A percentile compares a stretch with the other conserved stretches of the same genome.
Evolutionary conservation across 768 basidiomycete genomes (phyloP).

Genomic region (Rhodotorula babjevae): DNA sequence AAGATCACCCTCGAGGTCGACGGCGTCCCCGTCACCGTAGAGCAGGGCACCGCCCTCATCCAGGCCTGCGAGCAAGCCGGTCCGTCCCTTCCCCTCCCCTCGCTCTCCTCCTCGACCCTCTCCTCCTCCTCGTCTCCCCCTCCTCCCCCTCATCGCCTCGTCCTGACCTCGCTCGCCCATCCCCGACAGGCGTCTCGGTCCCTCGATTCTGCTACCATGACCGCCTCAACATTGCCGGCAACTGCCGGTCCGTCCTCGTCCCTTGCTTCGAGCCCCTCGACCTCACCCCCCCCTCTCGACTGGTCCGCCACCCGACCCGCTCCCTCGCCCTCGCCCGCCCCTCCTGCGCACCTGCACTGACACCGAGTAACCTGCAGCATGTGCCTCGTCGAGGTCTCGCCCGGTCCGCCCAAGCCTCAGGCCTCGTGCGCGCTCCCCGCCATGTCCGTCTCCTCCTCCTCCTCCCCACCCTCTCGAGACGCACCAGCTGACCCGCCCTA

Average conservation of each 20-base stretch:
- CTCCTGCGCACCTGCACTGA: not conserved
- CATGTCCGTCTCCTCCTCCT: conserved; percentile 59
- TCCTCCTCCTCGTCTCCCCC: not conserved
- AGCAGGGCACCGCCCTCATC: conserved; percentile 61
- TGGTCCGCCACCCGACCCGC: no score
- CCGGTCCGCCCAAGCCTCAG: conserved; percentile 40
- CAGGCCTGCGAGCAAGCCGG: conserved; percentile 46
- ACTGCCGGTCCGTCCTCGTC: conserved; percentile 71
- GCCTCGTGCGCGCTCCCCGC: conserved; percentile 75
- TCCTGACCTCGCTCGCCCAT: not conserved
- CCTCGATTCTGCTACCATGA: conserved; percentile 45
- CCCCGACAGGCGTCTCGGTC: conserved; percentile 39
- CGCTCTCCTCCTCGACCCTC: not conserved
- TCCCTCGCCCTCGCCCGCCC: no score
- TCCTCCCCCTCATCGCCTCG: not conserved
- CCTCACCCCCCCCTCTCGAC: no score
- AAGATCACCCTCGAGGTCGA: conserved; percentile 84
- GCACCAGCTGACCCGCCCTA: not conserved
- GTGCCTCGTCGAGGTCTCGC: conserved; percentile 92
- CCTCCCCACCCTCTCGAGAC: not conserved
- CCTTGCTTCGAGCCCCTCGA: no score
- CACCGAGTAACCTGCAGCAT: conserved; percentile 56
- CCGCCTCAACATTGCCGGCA: conserved; percentile 92
- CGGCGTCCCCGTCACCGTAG: conserved; percentile 94
- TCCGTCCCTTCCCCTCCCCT: not conserved